Base-by-base conservation (phyloP, 2,329 filamentous ascomycete species). In the Incumbomyces delicatus region DNA sequence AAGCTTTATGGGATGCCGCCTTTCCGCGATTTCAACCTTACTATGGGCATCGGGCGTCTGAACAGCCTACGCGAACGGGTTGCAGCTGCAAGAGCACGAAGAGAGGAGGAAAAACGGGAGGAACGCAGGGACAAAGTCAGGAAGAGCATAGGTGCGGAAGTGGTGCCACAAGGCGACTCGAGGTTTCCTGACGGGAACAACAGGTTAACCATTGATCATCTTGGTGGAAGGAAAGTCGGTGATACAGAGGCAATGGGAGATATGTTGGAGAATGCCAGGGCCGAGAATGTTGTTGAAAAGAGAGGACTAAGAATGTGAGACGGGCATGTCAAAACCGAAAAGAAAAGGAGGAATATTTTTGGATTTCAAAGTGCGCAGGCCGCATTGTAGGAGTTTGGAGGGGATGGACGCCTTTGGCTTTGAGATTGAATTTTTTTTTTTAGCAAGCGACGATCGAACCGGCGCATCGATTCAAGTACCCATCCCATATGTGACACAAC, bases 51-150 rank as follows among this genome's bases (percentile, higher is more conserved):
- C 50, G 66, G 70, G 14, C 32, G 42, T 5, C n/a, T 45, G 17
- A 29, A 20, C 6, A 29, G 33, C 14, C 20, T 45, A 8, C 42
- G 34, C 7, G 42, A 38, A 12, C 16, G 31, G 22, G 8, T 45
- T 17, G n/a, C 34, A 30, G 38, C 12, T 22, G 18, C 34, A 16
- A 17, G 42, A 5, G 33, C 34, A 13, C 36, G 34, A 32, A 65
- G 67, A 41, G 66, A 69, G 41, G 68, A 74, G 48, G 61, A 65
- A 45, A 69, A 64, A 51, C 66, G 69, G 43, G 74, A 80, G 58
- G 72, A 69, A 52, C 63, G 73, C 49, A 66, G 77, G 50, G 67
- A 75, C 51, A 68, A 64, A 48, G 62, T 81, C 42, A 71, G 76
- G 52, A 67, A 69, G 46, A 75, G 69, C 46, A 81, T 81, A 56